Evolutionary conservation across 352 stramenopile genomes (phyloP).

Genomic region (Globisporangium megalacanthum): DNA sequence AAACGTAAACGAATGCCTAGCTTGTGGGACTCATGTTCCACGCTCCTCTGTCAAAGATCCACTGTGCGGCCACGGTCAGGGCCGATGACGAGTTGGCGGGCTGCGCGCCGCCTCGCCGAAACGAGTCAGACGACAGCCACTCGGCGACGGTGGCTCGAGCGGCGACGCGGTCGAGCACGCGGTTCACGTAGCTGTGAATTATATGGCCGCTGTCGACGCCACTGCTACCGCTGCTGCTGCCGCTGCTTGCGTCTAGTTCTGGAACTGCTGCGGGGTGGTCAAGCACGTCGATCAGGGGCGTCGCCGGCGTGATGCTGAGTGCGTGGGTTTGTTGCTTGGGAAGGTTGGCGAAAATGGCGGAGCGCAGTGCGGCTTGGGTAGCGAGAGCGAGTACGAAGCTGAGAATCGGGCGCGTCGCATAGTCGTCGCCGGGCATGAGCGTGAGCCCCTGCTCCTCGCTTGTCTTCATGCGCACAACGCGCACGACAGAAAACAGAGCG

Average conservation of each 20-base stretch:
- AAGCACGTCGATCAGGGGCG: too few species aligned
- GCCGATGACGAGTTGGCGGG: constrained; percentile 10
- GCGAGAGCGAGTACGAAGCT: neutral
- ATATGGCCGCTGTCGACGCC: neutral
- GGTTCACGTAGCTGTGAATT: constrained; percentile 1
- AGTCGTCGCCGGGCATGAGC: neutral
- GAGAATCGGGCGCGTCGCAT: neutral
- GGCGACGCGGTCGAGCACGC: neutral
- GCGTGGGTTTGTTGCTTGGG: neutral
- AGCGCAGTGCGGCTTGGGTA: neutral
- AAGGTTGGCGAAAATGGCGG: neutral
- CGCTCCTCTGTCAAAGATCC: constrained; percentile 22
- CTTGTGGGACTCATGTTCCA: constrained; percentile 21
- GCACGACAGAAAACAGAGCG: too few species aligned
- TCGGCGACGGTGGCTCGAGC: neutral
- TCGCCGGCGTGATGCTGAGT: neutral
- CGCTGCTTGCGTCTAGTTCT: too few species aligned
- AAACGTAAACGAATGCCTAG: constrained; percentile 24
- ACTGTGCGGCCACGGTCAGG: constrained; percentile 15
- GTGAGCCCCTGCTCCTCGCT: neutral
- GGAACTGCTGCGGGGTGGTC: neutral
- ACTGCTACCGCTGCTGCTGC: too few species aligned
- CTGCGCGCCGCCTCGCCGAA: constrained; percentile 3
- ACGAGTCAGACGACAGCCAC: neutral
- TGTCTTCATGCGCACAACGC: too few species aligned